These are phyloP conservation scores for Tilletiopsis washingtonensis DNA, from an alignment of 1,284 basidiomycete species.

Conservation along the genomic window DNA sequence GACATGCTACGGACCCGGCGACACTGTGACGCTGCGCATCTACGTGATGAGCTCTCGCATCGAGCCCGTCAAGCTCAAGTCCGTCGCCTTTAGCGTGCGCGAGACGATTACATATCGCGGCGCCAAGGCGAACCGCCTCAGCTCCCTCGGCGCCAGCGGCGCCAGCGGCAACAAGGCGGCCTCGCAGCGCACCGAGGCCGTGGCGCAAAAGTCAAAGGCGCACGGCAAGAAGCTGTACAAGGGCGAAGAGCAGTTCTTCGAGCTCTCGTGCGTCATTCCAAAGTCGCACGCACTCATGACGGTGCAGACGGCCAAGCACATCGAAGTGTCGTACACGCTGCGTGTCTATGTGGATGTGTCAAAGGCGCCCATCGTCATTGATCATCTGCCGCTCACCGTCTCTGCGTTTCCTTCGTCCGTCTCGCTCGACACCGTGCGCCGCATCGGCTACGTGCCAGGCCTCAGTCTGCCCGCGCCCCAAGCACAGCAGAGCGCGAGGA, in stretches of 20 bases:
- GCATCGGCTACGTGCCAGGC: constrained; percentile 40
- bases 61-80: constrained; percentile 36
- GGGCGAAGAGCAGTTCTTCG: constrained; percentile 38
- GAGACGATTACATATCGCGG: constrained; percentile 41
- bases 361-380: constrained; percentile 40
- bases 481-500: not conserved
- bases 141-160: not conserved
- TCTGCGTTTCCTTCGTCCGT: constrained; percentile 26
- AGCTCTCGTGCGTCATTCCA: constrained; percentile 31
- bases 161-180: constrained; percentile 15
- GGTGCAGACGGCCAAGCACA: constrained; percentile 43
- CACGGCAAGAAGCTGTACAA: constrained; percentile 42
- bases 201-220: constrained; percentile 29
- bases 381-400: constrained; percentile 40
- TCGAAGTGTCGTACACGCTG: constrained; percentile 41
- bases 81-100: constrained; percentile 26
- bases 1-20: constrained; percentile 35
- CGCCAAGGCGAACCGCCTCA: constrained; percentile 13
- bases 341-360: constrained; percentile 36
- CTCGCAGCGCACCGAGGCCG: constrained; percentile 22
- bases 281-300: constrained; percentile 40
- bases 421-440: constrained; percentile 16
- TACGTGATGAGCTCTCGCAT: constrained; percentile 26
- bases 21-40: constrained; percentile 28
- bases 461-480: constrained; percentile 21